These are phyloP conservation scores for Talaromyces verruculosus DNA, from an alignment of 2,329 filamentous ascomycete species.

Conservation along the genomic window DNA sequence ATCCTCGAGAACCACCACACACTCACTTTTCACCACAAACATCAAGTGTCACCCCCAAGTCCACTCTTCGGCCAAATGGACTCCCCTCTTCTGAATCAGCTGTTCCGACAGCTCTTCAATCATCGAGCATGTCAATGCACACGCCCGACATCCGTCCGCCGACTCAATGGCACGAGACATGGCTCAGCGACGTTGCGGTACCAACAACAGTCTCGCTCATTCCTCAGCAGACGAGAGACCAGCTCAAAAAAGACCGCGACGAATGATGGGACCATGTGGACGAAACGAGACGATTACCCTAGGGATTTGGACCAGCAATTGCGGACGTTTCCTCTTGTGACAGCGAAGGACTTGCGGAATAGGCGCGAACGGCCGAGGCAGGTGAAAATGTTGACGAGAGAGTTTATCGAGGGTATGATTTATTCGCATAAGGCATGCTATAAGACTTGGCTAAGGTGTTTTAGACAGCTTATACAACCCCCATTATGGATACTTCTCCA, in stretches of 20 bases:
- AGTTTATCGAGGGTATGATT: conserved; percentile 87
- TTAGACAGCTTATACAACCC: conserved; percentile 92
- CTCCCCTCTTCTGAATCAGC: conserved; percentile 70
- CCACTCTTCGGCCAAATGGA: conserved; percentile 62
- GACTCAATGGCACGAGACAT: conserved; percentile 17
- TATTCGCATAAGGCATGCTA: background rate
- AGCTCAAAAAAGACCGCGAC: conserved; percentile 39
- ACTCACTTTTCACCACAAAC: background rate
- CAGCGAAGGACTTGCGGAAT: conserved; percentile 71
- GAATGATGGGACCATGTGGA: conserved; percentile 72
- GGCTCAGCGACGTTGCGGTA: conserved; percentile 21
- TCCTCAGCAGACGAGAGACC: conserved; percentile 36
- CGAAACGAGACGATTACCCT: conserved; percentile 75
- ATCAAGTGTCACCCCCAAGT: background rate
- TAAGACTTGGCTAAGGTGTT: background rate
- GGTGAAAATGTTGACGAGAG: conserved; percentile 95
- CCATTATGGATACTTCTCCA: conserved; percentile 92
- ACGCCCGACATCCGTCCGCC: conserved; percentile 12
- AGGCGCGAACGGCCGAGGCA: conserved; percentile 74
- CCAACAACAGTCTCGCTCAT: conserved; percentile 38
- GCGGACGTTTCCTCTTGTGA: conserved; percentile 77
- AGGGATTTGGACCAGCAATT: conserved; percentile 79
- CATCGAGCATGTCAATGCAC: conserved; percentile 64
- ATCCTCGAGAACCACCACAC: background rate
- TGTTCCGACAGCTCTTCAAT: conserved; percentile 83